phyloP scores from a whole-genome alignment of 83 land plant species.

The Isoetes engelmannii region DNA sequence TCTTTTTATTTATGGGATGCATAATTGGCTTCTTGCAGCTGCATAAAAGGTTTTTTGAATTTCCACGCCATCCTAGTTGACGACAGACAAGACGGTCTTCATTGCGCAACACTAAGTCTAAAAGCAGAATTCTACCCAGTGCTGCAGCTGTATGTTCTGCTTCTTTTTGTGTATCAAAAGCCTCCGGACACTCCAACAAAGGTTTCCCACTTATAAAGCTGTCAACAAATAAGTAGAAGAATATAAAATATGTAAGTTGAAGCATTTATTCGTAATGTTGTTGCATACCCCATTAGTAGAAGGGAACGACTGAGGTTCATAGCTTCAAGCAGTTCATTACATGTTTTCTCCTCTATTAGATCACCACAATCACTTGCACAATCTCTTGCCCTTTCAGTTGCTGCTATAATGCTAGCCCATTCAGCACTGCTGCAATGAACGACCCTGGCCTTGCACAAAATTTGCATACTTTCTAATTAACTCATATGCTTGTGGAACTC shows the following conservation, averaged over 20 bases:
- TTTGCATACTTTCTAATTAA: not conserved
- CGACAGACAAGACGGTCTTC: constrained; percentile 91
- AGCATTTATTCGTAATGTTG: not conserved
- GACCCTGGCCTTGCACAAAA: constrained; percentile 46
- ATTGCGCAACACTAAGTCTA: constrained; percentile 88
- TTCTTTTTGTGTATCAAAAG: constrained; percentile 51
- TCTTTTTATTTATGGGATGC: not conserved
- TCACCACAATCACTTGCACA: constrained; percentile 41
- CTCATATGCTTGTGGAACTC: too few species aligned
- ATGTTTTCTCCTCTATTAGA: constrained; percentile 55
- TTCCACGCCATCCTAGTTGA: constrained; percentile 91
- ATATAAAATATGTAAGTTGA: not conserved
- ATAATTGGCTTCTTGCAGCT: constrained; percentile 41
- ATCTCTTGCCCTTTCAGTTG: constrained; percentile 55
- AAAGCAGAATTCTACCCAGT: constrained; percentile 66
- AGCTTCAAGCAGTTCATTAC: constrained; percentile 70
- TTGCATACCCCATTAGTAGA: constrained; percentile 60
- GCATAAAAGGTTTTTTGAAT: constrained; percentile 67
- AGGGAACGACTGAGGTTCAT: constrained; percentile 68
- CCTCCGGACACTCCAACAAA: constrained; percentile 50
- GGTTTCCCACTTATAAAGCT: constrained; percentile 87
- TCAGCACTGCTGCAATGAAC: constrained; percentile 56
- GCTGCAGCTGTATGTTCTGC: constrained; percentile 59
- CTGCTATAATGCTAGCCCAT: constrained; percentile 69
- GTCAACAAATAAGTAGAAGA: constrained; percentile 17